Evolutionary conservation across 1,284 basidiomycete genomes (phyloP), one percentile per base, ranked within the genome.

Genomic region (Malassezia nana): DNA sequence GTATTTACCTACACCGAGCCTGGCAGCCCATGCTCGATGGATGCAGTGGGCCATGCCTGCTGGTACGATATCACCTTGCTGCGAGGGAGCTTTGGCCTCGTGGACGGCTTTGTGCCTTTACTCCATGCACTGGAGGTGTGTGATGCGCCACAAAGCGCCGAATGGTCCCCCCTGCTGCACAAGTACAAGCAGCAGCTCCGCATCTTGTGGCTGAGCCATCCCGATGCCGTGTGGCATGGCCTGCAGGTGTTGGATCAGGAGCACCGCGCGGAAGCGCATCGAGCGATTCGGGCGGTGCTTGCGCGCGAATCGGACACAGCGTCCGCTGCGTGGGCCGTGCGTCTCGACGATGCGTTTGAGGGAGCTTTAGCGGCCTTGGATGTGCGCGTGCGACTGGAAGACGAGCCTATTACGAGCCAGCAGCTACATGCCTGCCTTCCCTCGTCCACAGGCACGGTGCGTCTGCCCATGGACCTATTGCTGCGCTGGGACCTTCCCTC

Each of bases 41-140:
- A 26, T 6, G 28, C 16, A n/a, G 10, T 48, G 30, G 46, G 46
- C 28, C 31, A 32, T 12, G 46, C 46, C 13, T 29, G 39, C 4
- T 55, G 46, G 42, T 50, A 44, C 32, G 52, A 49, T 15, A 12
- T 55, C 25, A 29, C 24, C 12, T 24, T 54, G 15, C 15, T 42
- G 12, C 45, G 38, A 7, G 13, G 6, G 3, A 16, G 25, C 28
- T 22, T 43, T 12, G 39, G 22, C 8, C 29, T 26, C 16, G 3
- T 10, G 4, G 35, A 55, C 12, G 52, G 40, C 5, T 38, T 48
- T n/a, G 22, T 55, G 13, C 46, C 52, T 18, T 46, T 48, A 32
- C 31, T 55, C 13, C 18, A 32, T 15, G 46, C 52, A 1, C 31
- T 47, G 12, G 45, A 47, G 24, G 20, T 26, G 9, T 40, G 52